These are phyloP conservation scores for Digitaria exilis DNA, from an alignment of 202 grass and related monocot species.

Conservation along the genomic window DNA sequence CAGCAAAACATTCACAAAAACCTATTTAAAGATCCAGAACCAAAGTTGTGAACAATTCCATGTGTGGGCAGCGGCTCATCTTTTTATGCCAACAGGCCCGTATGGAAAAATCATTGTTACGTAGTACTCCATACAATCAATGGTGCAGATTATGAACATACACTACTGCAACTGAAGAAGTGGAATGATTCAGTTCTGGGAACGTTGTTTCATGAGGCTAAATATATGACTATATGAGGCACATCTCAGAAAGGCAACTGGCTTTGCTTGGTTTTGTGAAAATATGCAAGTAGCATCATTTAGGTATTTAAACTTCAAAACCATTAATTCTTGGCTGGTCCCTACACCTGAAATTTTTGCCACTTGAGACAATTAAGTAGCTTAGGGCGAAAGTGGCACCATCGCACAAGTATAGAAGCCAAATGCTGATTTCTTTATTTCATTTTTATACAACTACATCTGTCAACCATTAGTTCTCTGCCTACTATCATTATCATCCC, in stretches of 20 bases:
- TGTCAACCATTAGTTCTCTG: constrained; percentile 6
- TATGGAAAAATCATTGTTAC: neutral
- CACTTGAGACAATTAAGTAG: too few relatives aligned
- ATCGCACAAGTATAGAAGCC: too few relatives aligned
- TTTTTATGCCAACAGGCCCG: constrained; percentile 2
- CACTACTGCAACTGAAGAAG: neutral
- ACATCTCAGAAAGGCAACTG: neutral
- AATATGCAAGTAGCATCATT: constrained; percentile 6
- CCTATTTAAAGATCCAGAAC: constrained; percentile 32
- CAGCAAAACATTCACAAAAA: constrained; percentile 5
- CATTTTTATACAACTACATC: constrained; percentile 21
- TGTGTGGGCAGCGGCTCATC: neutral
- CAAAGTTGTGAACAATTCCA: too few relatives aligned
- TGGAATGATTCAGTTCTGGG: constrained; percentile 2
- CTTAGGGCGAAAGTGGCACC: too few relatives aligned
- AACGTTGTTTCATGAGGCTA: neutral
- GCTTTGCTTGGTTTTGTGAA: constrained; percentile 12
- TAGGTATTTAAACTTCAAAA: constrained; percentile 32
- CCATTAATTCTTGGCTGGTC: too few relatives aligned
- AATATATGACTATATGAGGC: neutral
- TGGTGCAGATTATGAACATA: neutral
- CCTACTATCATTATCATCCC: constrained; percentile 10
- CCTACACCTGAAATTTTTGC: too few relatives aligned
- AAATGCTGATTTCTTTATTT: neutral
- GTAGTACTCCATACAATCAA: neutral